Evolutionary conservation across 179 eudicot species (phyloP), one percentile per base, ranked within the genome.

Genomic region (Gypsophila paniculata): DNA sequence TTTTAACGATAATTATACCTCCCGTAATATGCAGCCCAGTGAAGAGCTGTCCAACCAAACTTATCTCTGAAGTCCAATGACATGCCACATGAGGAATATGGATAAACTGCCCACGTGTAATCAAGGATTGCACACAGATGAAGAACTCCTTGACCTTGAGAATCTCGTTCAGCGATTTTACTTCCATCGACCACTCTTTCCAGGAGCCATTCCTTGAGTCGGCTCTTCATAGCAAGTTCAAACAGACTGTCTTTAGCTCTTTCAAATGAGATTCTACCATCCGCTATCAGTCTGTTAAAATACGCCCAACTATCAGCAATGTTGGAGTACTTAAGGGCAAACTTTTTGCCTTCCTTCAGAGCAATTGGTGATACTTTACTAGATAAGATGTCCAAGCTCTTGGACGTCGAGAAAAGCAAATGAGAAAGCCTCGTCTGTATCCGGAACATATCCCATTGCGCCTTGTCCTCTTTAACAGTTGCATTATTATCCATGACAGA

Each of bases 1-100:
- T 42, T 29, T n/a, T n/a, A n/a, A 26, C 5, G 18, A 44, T 38
- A 32, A 52, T 21, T 17, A 57, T 88, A 93, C 98, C 98, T 91
- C 79, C 98, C 97, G 74, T 65, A 85, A 75, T 83, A 83, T 73
- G 98, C 97, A 85, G 97, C 96, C 98, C 98, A 93, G 76, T 93
- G 98, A 80, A 93, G 88, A 72, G 97, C 97, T 3, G 98, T 91
- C 98, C 98, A 91, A 75, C 98, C 97, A 83, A 55, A 78, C 76
- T 88, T 93, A 74, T 93, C 98, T 22, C 98, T 85, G 73, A 84
- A 93, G 84, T 93, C 97, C 85, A 93, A 76, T 17, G 97, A 89
- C 70, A 93, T 74, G 42, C 96, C 86, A 57, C 93, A 88, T 73
- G 70, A 80, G 13, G 90, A 71, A 84, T 75, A 89, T 14, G 85